phyloP scores from a whole-genome alignment of 495 filamentous ascomycete species.

The Astrothelium macrocarpum region DNA sequence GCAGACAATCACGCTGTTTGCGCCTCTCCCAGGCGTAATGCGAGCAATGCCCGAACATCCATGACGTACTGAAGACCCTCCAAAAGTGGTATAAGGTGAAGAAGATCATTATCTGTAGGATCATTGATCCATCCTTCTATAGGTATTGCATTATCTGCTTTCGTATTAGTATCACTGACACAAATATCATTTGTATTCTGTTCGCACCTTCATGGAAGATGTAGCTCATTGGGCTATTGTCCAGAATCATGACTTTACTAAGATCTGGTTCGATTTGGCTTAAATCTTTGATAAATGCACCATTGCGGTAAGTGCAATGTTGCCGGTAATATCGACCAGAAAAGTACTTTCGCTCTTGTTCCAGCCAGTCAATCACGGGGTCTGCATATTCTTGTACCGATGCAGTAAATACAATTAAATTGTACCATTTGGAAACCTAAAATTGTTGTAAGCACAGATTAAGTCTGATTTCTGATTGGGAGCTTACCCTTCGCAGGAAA shows the following conservation, averaged over 20 bases:
- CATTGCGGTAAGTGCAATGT: slow-evolving; percentile 89
- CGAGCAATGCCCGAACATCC: slow-evolving; percentile 83
- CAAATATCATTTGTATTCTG: background rate
- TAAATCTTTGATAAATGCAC: slow-evolving; percentile 95
- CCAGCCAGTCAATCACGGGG: slow-evolving; percentile 97
- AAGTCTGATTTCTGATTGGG: background rate
- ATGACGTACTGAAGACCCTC: slow-evolving; percentile 94
- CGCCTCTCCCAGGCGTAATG: slow-evolving; percentile 73
- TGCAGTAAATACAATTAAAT: slow-evolving; percentile 92
- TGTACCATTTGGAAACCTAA: slow-evolving; percentile 90
- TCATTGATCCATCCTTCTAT: slow-evolving; percentile 91
- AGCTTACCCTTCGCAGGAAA: slow-evolving; percentile 72
- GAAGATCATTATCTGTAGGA: slow-evolving; percentile 79
- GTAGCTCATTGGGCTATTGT: slow-evolving; percentile 96
- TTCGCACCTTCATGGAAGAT: slow-evolving; percentile 90
- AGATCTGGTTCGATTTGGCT: slow-evolving; percentile 92
- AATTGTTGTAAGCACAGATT: background rate
- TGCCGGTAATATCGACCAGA: slow-evolving; percentile 85
- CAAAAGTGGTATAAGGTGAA: slow-evolving; percentile 86
- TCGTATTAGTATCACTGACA: background rate
- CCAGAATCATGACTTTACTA: slow-evolving; percentile 95
- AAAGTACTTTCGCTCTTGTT: slow-evolving; percentile 94
- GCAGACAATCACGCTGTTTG: slow-evolving; percentile 31
- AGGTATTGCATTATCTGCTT: slow-evolving; percentile 79
- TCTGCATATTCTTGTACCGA: slow-evolving; percentile 98